Evolutionary conservation across 73 alveolate genomes (phyloP).

Genomic region (Diophrys appendiculata): DNA sequence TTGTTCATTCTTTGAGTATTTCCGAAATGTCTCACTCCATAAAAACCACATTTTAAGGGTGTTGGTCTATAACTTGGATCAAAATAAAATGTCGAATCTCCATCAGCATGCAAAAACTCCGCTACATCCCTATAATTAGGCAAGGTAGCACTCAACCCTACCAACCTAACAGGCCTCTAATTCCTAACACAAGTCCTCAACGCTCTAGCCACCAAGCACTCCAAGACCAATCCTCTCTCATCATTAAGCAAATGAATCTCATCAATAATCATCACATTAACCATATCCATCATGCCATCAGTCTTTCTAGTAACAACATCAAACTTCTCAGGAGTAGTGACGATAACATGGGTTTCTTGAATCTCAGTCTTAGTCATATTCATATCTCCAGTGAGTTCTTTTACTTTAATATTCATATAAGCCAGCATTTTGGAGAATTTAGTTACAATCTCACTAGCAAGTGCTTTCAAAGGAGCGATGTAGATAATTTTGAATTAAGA

Average conservation of each 20-base stretch:
- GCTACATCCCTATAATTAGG: slow-evolving; percentile 99
- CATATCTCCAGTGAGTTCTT: slow-evolving; percentile 99
- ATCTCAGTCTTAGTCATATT: slow-evolving; percentile 92
- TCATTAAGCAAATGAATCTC: slow-evolving; percentile 99
- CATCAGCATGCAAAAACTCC: slow-evolving; percentile 89
- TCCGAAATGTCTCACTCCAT: slow-evolving; percentile 91
- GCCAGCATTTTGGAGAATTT: slow-evolving; percentile 85
- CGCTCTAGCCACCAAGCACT: slow-evolving; percentile 99
- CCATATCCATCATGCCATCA: slow-evolving; percentile 79
- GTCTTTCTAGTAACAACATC: slow-evolving; percentile 97
- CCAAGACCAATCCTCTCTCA: slow-evolving; percentile 99
- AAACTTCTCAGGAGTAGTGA: slow-evolving; percentile 99
- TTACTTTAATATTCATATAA: slow-evolving; percentile 90
- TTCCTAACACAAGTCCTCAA: slow-evolving; percentile 78
- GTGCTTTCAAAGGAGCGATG: slow-evolving; percentile 98
- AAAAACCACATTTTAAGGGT: slow-evolving; percentile 96
- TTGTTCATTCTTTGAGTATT: slow-evolving; percentile 63
- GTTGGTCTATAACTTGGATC: slow-evolving; percentile 98
- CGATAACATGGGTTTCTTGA: slow-evolving; percentile 96
- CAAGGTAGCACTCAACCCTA: slow-evolving; percentile 98
- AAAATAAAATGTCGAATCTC: slow-evolving; percentile 87
- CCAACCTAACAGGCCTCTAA: slow-evolving; percentile 90
- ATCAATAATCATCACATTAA: slow-evolving; percentile 95
- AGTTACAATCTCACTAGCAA: slow-evolving; percentile 94
- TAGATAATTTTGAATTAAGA: slow-evolving; percentile 89